These are phyloP conservation scores for Murraya koenigii DNA, from an alignment of 345 rosid species.

Conservation along the genomic window DNA sequence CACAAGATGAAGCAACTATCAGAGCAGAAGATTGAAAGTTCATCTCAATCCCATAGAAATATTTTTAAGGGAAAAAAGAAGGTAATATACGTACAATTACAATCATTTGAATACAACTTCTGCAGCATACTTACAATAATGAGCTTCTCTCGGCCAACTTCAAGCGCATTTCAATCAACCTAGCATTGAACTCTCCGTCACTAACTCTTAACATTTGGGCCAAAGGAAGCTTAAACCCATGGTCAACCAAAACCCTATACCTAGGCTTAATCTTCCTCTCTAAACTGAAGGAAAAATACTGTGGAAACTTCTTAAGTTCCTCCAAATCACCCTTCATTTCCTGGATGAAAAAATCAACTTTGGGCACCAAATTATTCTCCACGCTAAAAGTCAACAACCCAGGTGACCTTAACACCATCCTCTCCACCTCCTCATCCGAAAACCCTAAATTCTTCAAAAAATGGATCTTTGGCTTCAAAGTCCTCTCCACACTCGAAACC, in stretches of 20 bases:
- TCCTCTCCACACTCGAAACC: slow-evolving; percentile 58
- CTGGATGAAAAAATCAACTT: slow-evolving; percentile 51
- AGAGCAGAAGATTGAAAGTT: not conserved
- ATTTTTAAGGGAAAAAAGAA: not conserved
- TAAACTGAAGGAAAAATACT: slow-evolving; percentile 83
- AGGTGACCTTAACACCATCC: slow-evolving; percentile 77
- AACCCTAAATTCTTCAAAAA: slow-evolving; percentile 53
- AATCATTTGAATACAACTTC: not conserved
- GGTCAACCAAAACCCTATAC: slow-evolving; percentile 55
- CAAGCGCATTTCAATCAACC: slow-evolving; percentile 60
- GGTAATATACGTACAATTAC: not conserved
- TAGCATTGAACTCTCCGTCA: slow-evolving; percentile 64
- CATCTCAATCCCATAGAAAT: not conserved
- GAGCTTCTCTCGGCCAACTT: slow-evolving; percentile 22
- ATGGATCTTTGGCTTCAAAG: slow-evolving; percentile 56
- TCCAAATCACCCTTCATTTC: slow-evolving; percentile 63
- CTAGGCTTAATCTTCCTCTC: slow-evolving; percentile 85
- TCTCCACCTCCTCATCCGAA: slow-evolving; percentile 46
- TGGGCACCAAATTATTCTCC: slow-evolving; percentile 65
- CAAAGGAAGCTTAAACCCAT: slow-evolving; percentile 55
- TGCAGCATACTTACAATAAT: slow-evolving; percentile 14
- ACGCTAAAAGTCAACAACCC: slow-evolving; percentile 68
- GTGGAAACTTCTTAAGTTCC: slow-evolving; percentile 79
- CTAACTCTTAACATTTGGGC: slow-evolving; percentile 74
- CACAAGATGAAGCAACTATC: not conserved